Evolutionary conservation across 352 stramenopile genomes (phyloP).

Genomic region (Pythium myriotylum): DNA sequence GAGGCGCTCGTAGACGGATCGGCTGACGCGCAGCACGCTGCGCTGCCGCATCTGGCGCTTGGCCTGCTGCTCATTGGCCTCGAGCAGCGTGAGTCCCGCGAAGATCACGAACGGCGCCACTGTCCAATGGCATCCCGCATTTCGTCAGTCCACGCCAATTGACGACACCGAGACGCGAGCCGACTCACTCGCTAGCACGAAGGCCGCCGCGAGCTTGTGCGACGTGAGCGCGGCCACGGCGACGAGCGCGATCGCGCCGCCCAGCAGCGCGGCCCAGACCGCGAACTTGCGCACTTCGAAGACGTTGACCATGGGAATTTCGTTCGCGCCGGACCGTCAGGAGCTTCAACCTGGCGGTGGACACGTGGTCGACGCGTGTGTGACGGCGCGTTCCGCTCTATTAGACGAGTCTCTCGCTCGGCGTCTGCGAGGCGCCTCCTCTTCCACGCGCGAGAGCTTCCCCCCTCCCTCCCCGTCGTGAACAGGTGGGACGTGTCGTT

Average conservation of each 20-base stretch:
- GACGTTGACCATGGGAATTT: constrained; percentile 19
- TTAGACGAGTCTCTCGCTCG: constrained; percentile 6
- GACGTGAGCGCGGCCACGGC: constrained; percentile 22
- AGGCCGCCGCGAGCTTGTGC: constrained; percentile 25
- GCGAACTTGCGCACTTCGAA: constrained; percentile 24
- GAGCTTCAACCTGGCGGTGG: constrained; percentile 8
- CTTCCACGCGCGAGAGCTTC: no score
- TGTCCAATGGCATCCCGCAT: constrained; percentile 21
- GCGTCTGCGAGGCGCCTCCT: no score
- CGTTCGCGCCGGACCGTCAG: no score
- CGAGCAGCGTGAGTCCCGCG: constrained; percentile 48
- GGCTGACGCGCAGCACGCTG: constrained; percentile 62
- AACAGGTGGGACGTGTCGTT: no score
- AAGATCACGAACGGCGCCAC: constrained; percentile 61
- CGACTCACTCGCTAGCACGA: constrained; percentile 25
- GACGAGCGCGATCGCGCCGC: constrained; percentile 17
- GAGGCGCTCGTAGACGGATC: constrained; percentile 65
- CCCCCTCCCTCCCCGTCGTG: no score
- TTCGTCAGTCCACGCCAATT: not conserved
- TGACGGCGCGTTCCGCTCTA: not conserved
- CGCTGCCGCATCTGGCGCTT: constrained; percentile 23
- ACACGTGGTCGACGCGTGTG: no score
- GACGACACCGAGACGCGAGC: not conserved
- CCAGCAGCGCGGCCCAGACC: constrained; percentile 17
- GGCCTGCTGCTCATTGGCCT: constrained; percentile 37